Evolutionary conservation across 73 alveolate genomes (phyloP), one percentile per base, ranked within the genome.

Genomic region (Symbiodinium pilosum): DNA sequence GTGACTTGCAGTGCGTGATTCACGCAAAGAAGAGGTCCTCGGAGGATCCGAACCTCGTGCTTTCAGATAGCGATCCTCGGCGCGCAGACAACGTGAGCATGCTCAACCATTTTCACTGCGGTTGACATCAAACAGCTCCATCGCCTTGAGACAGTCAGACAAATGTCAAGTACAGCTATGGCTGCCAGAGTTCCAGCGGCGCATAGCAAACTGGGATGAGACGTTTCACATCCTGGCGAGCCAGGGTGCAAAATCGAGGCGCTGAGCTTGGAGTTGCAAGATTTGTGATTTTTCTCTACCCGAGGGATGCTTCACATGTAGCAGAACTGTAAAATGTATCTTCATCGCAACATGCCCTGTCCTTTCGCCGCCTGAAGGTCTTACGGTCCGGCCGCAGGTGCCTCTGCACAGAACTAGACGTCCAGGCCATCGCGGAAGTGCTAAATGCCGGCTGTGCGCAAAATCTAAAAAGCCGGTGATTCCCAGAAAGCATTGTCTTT

Each of bases 151-250:
- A n/a, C n/a, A n/a, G n/a, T n/a, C n/a, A n/a, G n/a, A n/a, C n/a
- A n/a, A n/a, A n/a, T n/a, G n/a, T n/a, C 26, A 30, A 54, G 2
- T 30, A 26, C 73, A n/a, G 73, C 73, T 24, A 0, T 54, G 68
- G 73, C 81, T 24, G 81, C 81, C 81, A n/a, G 30, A 9, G 64
- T 12, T 43, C 83, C 93, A 86, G 39, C 0, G 93, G 93, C 0
- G 93, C 93, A 30, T 38, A 41, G 30, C 20, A 38, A 30, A 86
- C 93, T 12, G 93, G 93, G 83, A 86, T 51, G 83, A 86, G 24
- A 36, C 51, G 83, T 41, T 83, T 81, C 14, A 86, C 83, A 36
- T 86, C 93, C 93, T 86, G 83, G 14, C 91, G 59, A 20, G 43
- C 24, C 14, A 54, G 20, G 26, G 73, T 1, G 28, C 73, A 54